Evolutionary conservation across 1,139 yeast species (phyloP), one percentile per base, ranked within the genome.

Genomic region (Geotrichum restrictum): DNA sequence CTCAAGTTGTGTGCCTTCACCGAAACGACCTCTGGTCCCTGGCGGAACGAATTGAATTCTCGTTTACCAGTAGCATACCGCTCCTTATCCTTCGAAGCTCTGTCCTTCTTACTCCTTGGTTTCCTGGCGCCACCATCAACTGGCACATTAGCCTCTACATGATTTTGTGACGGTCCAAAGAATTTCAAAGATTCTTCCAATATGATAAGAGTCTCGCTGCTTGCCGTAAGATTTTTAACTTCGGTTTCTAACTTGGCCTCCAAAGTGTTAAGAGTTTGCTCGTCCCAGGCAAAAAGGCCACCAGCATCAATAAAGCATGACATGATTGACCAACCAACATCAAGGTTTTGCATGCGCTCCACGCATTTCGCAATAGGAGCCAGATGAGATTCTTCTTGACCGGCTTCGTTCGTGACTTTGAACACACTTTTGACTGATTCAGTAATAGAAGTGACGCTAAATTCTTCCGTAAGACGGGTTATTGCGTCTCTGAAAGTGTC

Each of bases 401-500:
- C 36, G 8, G 49, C 27, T 6, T 50, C 27, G 21, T 43, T 43
- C n/a, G 34, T 34, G 19, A 47, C 33, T 27, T 39, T 48, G 45
- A 5, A 58, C 16, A 59, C 60, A 10, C 46, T 41, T 44, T 57
- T 56, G 34, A 65, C 54, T 6, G 67, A 58, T 13, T 54, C 54
- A 14, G 65, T 57, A 41, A 70, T 65, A 43, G 63, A 64, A 43
- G 61, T 64, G 14, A 60, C 51, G 62, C 65, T 67, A 61, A 76
- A 85, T 55, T 85, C 93, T 52, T 78, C 83, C 48, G 78, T 69
- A 44, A 87, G 70, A 60, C 96, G 77, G 32, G 77, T 70, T n/a
- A 87, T 78, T 6, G 85, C 76, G 63, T 85, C 95, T 51, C 75
- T 74, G 62, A 88, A 83, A 34, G 85, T 78, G 39, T 82, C 88